Percentiles rank a stretch among this genome's conserved stretches.
Evolutionary conservation across 352 stramenopile genomes (phyloP).

Genomic region (Globisporangium irregulare): DNA sequence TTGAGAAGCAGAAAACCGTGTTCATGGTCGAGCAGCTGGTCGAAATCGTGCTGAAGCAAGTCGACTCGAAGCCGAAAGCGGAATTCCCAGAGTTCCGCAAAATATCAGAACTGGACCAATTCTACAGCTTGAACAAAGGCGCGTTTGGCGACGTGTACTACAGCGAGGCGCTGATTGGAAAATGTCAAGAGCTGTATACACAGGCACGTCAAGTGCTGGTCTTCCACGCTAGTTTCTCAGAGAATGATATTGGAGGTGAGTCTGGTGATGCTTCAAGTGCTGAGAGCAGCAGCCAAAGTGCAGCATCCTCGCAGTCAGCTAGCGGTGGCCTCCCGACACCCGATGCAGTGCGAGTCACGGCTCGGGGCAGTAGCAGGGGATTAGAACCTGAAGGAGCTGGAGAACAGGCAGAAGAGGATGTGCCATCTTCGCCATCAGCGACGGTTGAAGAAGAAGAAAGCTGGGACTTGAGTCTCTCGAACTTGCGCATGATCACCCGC

Average conservation of each 20-base stretch:
- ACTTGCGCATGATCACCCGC: conserved; percentile 23
- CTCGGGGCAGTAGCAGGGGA: background rate
- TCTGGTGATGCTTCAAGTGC: background rate
- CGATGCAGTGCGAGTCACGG: background rate
- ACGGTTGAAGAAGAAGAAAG: background rate
- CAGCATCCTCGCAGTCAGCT: background rate
- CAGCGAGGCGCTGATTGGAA: conserved; percentile 23
- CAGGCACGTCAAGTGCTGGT: conserved; percentile 21
- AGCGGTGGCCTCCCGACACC: background rate
- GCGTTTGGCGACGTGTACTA: conserved; percentile 40
- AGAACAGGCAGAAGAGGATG: background rate
- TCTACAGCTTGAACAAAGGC: conserved; percentile 10
- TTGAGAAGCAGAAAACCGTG: conserved; percentile 25
- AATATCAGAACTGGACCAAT: background rate
- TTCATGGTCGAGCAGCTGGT: conserved; percentile 62
- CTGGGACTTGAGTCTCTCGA: conserved; percentile 38
- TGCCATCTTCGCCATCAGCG: background rate
- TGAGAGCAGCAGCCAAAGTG: background rate
- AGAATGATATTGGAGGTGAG: conserved; percentile 3
- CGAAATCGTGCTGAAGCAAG: conserved; percentile 39
- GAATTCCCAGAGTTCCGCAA: conserved; percentile 34
- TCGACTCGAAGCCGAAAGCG: conserved; percentile 31
- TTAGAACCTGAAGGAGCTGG: background rate
- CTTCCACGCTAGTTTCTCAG: background rate
- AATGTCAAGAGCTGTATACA: conserved; percentile 26